phyloP scores from a whole-genome alignment of 352 stramenopile species.

The Phytopythium ostracodes region DNA sequence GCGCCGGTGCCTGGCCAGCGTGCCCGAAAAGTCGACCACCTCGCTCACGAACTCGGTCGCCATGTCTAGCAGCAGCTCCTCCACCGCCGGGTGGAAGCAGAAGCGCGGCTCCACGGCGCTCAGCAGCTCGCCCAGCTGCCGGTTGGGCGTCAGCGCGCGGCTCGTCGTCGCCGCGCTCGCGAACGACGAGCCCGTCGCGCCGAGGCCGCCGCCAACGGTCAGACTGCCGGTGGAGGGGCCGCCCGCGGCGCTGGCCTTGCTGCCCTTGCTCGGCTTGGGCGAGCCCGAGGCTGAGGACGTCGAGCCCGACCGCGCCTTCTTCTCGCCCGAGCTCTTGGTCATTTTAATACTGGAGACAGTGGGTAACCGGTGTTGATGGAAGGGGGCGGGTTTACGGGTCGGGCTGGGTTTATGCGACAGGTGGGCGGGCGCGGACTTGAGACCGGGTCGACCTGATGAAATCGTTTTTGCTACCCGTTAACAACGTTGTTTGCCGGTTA shows the following conservation, averaged over 20 bases:
- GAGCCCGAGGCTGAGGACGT: conserved; percentile 11
- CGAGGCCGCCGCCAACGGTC: conserved; percentile 7
- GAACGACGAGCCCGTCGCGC: conserved; percentile 25
- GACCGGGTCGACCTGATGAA: no score
- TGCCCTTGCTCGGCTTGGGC: conserved; percentile 4
- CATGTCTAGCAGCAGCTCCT: conserved; percentile 82
- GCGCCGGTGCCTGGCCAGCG: conserved; percentile 72
- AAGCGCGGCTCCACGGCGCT: conserved; percentile 67
- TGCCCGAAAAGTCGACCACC: conserved; percentile 61
- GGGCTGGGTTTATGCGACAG: no score
- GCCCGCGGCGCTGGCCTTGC: conserved; percentile 1
- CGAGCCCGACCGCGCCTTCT: conserved; percentile 16
- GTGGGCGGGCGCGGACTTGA: no score
- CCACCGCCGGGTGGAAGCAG: conserved; percentile 71
- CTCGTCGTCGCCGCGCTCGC: conserved; percentile 33
- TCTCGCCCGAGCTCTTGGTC: conserved; percentile 13
- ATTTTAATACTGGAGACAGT: no score
- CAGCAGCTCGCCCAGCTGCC: conserved; percentile 62
- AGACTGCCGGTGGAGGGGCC: conserved; percentile 10
- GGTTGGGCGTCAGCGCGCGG: conserved; percentile 63
- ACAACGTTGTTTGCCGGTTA: neutral
- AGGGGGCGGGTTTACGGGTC: neutral
- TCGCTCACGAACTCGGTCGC: conserved; percentile 75
- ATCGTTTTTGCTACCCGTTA: neutral
- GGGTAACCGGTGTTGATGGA: no score